Evolutionary conservation across 192 early-diverging fungal species (phyloP).

Genomic region (Hyaloraphidium curvatum): DNA sequence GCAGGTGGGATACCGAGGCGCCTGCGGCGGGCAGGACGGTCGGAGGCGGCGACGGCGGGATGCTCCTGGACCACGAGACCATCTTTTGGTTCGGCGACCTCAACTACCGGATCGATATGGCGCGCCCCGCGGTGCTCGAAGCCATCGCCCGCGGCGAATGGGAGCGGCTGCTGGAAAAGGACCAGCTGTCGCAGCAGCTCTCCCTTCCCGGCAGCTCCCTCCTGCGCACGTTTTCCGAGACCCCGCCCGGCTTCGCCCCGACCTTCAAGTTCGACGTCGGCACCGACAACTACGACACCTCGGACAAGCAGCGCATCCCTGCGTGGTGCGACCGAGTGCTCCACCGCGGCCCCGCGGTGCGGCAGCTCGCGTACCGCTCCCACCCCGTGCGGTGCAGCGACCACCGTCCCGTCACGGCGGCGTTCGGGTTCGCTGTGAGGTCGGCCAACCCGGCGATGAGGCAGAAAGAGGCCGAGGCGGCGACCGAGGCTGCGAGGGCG

Average conservation of each 20-base stretch:
- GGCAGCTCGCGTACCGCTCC: too few species aligned
- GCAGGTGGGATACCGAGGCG: too few species aligned
- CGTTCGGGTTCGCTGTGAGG: too few species aligned
- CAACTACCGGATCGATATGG: slow-evolving; percentile 75
- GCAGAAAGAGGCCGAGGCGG: too few species aligned
- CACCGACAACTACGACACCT: slow-evolving; percentile 67
- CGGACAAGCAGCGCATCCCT: slow-evolving; percentile 82
- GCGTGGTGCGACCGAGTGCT: slow-evolving; percentile 95
- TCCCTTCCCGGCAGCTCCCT: slow-evolving; percentile 3
- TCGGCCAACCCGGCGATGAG: too few species aligned
- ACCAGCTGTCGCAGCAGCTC: slow-evolving; percentile 36
- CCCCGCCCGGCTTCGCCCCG: slow-evolving; percentile 60
- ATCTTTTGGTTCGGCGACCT: slow-evolving; percentile 59
- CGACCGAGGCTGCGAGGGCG: too few species aligned
- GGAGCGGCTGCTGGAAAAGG: slow-evolving; percentile 31
- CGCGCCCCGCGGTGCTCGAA: slow-evolving; percentile 42
- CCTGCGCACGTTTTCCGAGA: slow-evolving; percentile 56
- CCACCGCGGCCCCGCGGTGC: too few species aligned
- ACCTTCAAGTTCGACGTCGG: slow-evolving; percentile 89
- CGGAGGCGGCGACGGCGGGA: slow-evolving; percentile 72
- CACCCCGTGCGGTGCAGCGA: too few species aligned
- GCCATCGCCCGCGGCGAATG: slow-evolving; percentile 35
- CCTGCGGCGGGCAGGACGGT: too few species aligned
- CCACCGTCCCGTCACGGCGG: too few species aligned
- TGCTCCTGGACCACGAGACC: slow-evolving; percentile 52